Evolutionary conservation across 805 yeast genomes (phyloP), one percentile per base, ranked within the genome.

Genomic region (Yarrowia sp.): DNA sequence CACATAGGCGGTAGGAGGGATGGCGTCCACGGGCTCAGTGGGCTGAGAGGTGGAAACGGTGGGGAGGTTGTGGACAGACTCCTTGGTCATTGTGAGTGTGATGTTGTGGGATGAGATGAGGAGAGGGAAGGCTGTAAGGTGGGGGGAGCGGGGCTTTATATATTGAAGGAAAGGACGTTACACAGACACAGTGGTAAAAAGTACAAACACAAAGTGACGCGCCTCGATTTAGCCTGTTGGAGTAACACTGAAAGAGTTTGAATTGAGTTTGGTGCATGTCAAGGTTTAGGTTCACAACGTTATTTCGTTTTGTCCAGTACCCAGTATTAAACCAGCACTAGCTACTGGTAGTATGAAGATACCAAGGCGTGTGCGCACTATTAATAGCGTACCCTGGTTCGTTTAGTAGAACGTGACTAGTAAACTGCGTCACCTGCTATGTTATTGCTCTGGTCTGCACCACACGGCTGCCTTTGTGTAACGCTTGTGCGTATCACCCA

Each of bases 1-100:
- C 8, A 58, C 51, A 33, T 58, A 58, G 18, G 64, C 42, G 36
- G 64, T 58, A 35, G 64, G 64, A 22, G 64, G 64, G 36, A 44
- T 42, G 48, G 64, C 51, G 8, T 58, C 42, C 51, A 44, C 51
- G 41, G 50, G 39, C 51, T 58, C 51, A 18, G 51, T 42, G 32
- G 48, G 48, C 42, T 42, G 64, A 32, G 64, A 15, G 42, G 64
- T 58, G 51, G 51, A 33, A 5, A 58, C 51, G 17, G 50, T 18
- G 15, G 64, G 64, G 31, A 58, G 51, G 33, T 58, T 42, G 51
- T 44, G 51, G 17, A 44, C 42, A 13, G 64, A 43, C 22, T 58
- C 64, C 42, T 58, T 43, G 48, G 50, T 33, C 64, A 58, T 58
- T 22, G 32, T 55, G 14, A 14, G 7, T 31, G 39, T 17, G 17